These are phyloP conservation scores for Nelumbo lutea DNA, from an alignment of 164 flowering plant species.

Conservation along the genomic window DNA sequence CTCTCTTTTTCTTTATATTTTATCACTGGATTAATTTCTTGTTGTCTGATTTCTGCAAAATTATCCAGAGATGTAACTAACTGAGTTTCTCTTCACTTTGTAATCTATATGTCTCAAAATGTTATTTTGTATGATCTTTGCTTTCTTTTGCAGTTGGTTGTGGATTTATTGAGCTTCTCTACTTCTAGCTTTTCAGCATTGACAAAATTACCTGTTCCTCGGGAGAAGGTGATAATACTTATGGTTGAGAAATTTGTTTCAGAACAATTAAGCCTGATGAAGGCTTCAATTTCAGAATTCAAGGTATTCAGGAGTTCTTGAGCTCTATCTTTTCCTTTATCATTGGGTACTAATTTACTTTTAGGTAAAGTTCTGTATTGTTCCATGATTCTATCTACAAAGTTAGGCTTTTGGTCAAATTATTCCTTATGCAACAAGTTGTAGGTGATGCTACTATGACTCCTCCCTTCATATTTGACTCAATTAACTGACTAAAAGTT, in stretches of 20 bases:
- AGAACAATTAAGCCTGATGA: slow-evolving; percentile 52
- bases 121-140: not conserved
- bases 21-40: too few relatives aligned
- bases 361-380: too few relatives aligned
- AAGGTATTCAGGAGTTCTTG: slow-evolving; percentile 45
- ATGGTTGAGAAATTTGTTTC: slow-evolving; percentile 47
- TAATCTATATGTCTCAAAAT: not conserved
- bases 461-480: too few relatives aligned
- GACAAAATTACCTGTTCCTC: slow-evolving; percentile 30
- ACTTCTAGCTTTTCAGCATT: slow-evolving; percentile 43
- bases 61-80: not conserved
- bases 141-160: slow-evolving; percentile 58
- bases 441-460: too few relatives aligned
- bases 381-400: too few relatives aligned
- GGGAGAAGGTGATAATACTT: slow-evolving; percentile 29
- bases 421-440: too few relatives aligned
- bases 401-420: too few relatives aligned
- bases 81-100: not conserved
- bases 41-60: not conserved
- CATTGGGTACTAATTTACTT: too few relatives aligned
- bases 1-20: too few relatives aligned
- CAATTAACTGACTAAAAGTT: too few relatives aligned
- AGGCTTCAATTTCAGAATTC: slow-evolving; percentile 46
- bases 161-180: slow-evolving; percentile 48
- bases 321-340: too few relatives aligned